Evolutionary conservation across 768 basidiomycete genomes (phyloP), one percentile per base, ranked within the genome.

Genomic region (Strobilomyces echinocephalus): DNA sequence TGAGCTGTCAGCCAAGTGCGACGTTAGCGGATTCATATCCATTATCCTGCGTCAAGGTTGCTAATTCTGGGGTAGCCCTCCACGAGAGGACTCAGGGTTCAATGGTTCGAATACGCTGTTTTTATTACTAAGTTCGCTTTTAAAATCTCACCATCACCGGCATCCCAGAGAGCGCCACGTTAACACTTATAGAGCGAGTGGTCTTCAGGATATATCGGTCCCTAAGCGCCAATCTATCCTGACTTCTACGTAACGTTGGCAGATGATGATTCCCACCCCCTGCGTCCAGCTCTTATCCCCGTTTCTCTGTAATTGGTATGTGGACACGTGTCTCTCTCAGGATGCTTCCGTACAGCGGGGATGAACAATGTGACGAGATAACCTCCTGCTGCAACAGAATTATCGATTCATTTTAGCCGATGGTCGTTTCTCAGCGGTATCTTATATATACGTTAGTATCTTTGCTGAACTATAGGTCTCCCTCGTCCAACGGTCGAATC

Each of bases 261-360:
- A 43, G 48, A 20, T 44, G 48, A n/a, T 44, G 30, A 26, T 57
- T 66, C 63, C 44, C 63, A 65, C 63, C 63, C 20, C 54, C 41
- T 35, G 36, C 30, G 12, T 34, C 38, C 42, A 40, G 45, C 39
- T 54, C 43, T 49, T 60, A 45, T 53, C 46, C 58, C 55, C 47
- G 47, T 54, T 31, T 1, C 41, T 38, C 54, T 54, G 38, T 35
- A 50, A 61, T 52, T 54, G 55, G 62, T 57, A 65, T 65, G 43
- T 42, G 30, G 20, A 50, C 62, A 64, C 55, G 62, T 61, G 56
- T 44, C 42, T 14, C 49, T n/a, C 31, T 49, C 40, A 9, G 41
- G 24, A 26, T 53, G 52, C 61, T 49, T 55, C 58, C 34, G 47
- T 54, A 24, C 34, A 55, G 46, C 52, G 55, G 61, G 60, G 47